phyloP scores from a whole-genome alignment of 805 yeast species.

The Saccharomyces cerevisiae region DNA sequence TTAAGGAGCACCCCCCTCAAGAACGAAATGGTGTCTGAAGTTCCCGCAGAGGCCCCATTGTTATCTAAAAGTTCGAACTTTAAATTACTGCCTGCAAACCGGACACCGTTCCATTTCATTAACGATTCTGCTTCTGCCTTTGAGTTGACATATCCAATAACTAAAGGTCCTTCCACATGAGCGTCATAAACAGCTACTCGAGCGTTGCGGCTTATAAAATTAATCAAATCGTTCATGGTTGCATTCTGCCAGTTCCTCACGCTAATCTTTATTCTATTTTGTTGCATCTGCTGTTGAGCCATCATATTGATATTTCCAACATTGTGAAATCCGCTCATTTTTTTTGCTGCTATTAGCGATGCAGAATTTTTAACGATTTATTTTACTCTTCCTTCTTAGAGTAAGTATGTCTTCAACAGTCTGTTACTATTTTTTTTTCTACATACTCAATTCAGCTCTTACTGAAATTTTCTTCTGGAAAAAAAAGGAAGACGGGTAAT shows the following conservation, averaged over 20 bases:
- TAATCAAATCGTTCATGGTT: constrained; percentile 53
- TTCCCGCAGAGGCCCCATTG: constrained; percentile 12
- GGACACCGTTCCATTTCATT: constrained; percentile 60
- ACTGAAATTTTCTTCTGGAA: neutral
- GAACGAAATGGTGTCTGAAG: constrained; percentile 48
- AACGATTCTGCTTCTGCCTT: constrained; percentile 52
- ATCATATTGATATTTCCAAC: constrained; percentile 20
- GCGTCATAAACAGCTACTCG: constrained; percentile 47
- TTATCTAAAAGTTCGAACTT: constrained; percentile 37
- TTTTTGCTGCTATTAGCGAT: neutral
- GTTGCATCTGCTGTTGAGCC: constrained; percentile 24
- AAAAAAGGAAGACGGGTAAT: neutral
- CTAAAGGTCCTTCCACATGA: constrained; percentile 44
- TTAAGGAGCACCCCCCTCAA: constrained; percentile 51
- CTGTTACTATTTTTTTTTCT: neutral
- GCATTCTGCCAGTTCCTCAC: constrained; percentile 81
- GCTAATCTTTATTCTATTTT: constrained; percentile 44
- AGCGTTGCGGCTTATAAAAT: constrained; percentile 62
- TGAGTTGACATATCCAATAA: constrained; percentile 51
- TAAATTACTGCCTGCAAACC: constrained; percentile 69
- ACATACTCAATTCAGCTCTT: neutral
- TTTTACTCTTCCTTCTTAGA: neutral
- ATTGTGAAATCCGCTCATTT: constrained; percentile 21
- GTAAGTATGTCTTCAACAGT: neutral
- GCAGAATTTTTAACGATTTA: neutral